Conservation (phyloP, 2,329 filamentous ascomycete genomes). For the Aspergillus neotritici region DNA sequence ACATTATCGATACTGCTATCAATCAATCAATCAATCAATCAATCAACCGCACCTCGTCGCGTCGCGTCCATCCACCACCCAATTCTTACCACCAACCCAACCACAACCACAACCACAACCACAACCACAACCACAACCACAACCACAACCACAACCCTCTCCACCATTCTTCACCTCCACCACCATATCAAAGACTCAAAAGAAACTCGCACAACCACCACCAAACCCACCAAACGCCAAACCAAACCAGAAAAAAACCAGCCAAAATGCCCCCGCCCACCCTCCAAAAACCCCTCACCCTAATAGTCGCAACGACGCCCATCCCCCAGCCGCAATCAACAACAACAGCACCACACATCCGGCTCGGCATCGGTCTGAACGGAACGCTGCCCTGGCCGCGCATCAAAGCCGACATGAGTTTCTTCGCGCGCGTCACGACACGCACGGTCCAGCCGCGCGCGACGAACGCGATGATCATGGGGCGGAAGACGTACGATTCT, state of each 20-base stretch:
- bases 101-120: background rate
- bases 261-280: slow-evolving; percentile 19
- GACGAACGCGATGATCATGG: slow-evolving; percentile 84
- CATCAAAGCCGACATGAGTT: slow-evolving; percentile 85
- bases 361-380: slow-evolving; percentile 77
- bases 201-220: slow-evolving; percentile 1
- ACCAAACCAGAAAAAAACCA: slow-evolving; percentile 1
- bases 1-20: too few species aligned
- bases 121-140: background rate
- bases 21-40: too few species aligned
- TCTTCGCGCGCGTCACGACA: slow-evolving; percentile 87
- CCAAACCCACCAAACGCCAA: background rate
- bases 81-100: background rate
- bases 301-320: slow-evolving; percentile 81
- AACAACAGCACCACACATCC: slow-evolving; percentile 61
- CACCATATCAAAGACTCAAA: background rate
- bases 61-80: background rate
- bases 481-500: slow-evolving; percentile 91
- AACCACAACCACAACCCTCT: background rate
- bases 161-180: background rate
- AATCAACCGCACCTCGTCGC: too few species aligned
- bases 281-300: slow-evolving; percentile 58
- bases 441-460: slow-evolving; percentile 36
- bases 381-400: slow-evolving; percentile 84
- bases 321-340: slow-evolving; percentile 45